A percentile compares a stretch with the other conserved stretches of the same genome.
Evolutionary conservation across 352 stramenopile genomes (phyloP).

Genomic region (Phytophthora macrochlamydospora): DNA sequence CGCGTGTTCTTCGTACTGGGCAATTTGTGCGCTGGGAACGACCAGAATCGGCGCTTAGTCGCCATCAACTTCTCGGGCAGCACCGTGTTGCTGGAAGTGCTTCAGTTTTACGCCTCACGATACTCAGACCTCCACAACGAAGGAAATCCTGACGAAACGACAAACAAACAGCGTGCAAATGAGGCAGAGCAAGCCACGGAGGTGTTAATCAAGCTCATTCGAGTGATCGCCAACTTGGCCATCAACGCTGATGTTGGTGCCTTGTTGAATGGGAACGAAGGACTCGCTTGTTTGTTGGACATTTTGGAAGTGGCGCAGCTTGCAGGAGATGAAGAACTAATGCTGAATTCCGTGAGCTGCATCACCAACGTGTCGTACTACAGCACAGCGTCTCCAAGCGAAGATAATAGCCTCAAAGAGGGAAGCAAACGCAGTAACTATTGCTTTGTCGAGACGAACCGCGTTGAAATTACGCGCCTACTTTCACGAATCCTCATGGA

Average conservation of each 20-base stretch:
- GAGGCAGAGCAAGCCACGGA: slow-evolving; percentile 45
- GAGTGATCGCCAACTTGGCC: slow-evolving; percentile 79
- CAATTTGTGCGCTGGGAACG: slow-evolving; percentile 88
- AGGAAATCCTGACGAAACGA: not conserved
- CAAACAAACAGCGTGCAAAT: slow-evolving; percentile 2
- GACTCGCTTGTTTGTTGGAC: slow-evolving; percentile 45
- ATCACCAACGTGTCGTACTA: slow-evolving; percentile 91
- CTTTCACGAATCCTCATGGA: slow-evolving; percentile 64
- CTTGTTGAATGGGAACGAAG: slow-evolving; percentile 39
- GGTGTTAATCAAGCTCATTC: slow-evolving; percentile 83
- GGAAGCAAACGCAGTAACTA: slow-evolving; percentile 1
- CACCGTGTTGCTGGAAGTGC: slow-evolving; percentile 38
- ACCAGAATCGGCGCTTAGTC: slow-evolving; percentile 68
- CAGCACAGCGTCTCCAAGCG: slow-evolving; percentile 8
- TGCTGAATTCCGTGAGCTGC: slow-evolving; percentile 88
- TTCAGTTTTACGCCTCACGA: slow-evolving; percentile 48
- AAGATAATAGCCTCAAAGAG: slow-evolving; percentile 1
- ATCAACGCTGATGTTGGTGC: slow-evolving; percentile 76
- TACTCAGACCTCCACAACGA: slow-evolving; percentile 30
- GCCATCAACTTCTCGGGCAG: slow-evolving; percentile 36
- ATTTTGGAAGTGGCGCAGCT: slow-evolving; percentile 45
- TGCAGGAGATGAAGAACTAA: slow-evolving; percentile 74
- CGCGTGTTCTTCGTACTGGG: slow-evolving; percentile 85
- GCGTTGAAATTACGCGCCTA: slow-evolving; percentile 42
- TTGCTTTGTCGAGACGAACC: slow-evolving; percentile 53